phyloP scores from a whole-genome alignment of 2,329 filamentous ascomycete genomes.

The Lithohypha guttulata region DNA sequence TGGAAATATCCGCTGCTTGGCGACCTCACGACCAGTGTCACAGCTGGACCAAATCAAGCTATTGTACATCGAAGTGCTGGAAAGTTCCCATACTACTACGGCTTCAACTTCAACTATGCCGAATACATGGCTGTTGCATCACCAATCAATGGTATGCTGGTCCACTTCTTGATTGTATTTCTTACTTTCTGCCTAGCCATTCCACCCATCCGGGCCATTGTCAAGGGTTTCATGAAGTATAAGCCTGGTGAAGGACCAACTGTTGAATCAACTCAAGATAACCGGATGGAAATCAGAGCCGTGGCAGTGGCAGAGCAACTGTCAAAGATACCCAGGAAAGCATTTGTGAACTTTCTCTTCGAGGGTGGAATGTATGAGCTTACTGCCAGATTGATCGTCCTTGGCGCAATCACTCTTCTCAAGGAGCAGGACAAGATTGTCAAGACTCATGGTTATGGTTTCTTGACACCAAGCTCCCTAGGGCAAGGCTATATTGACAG shows the following conservation, averaged over 20 bases:
- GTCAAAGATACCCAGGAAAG: slow-evolving; percentile 27
- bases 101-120: slow-evolving; percentile 46
- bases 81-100: slow-evolving; percentile 47
- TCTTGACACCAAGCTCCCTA: slow-evolving; percentile 39
- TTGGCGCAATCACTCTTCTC: slow-evolving; percentile 36
- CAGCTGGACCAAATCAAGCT: slow-evolving; percentile 43
- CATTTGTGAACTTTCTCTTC: slow-evolving; percentile 33
- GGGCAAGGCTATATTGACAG: slow-evolving; percentile 38
- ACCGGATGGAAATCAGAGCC: slow-evolving; percentile 34
- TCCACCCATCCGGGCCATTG: slow-evolving; percentile 43
- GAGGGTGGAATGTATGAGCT: slow-evolving; percentile 34
- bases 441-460: slow-evolving; percentile 34
- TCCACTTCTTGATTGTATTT: slow-evolving; percentile 36
- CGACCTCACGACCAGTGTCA: slow-evolving; percentile 44
- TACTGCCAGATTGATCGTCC: slow-evolving; percentile 34
- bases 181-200: slow-evolving; percentile 38
- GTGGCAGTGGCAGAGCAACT: slow-evolving; percentile 34
- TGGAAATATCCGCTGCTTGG: slow-evolving; percentile 46
- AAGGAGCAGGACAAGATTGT: slow-evolving; percentile 30
- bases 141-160: slow-evolving; percentile 35
- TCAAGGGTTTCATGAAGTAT: slow-evolving; percentile 35
- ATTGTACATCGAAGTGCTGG: slow-evolving; percentile 52
- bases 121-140: slow-evolving; percentile 46
- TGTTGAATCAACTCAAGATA: slow-evolving; percentile 32
- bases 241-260: slow-evolving; percentile 42